These are phyloP conservation scores for Talaromyces wortmannii DNA, from an alignment of 495 filamentous ascomycete species.

Conservation along the genomic window DNA sequence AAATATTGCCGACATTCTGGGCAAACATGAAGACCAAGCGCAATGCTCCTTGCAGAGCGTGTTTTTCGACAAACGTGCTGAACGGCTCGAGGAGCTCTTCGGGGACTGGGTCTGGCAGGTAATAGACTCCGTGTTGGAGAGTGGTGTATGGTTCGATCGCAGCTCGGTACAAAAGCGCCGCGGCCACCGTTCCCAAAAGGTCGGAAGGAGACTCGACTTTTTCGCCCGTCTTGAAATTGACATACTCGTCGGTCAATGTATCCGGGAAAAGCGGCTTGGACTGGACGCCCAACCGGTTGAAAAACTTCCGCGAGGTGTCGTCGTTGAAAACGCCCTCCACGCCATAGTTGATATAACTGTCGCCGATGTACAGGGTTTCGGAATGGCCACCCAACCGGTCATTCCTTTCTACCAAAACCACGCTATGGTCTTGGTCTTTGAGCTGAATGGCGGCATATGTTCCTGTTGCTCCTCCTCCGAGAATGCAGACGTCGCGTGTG, in stretches of 20 bases:
- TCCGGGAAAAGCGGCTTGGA: background rate
- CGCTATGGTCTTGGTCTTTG: conserved; percentile 26
- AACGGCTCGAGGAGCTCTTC: conserved; percentile 43
- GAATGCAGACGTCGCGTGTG: conserved; percentile 32
- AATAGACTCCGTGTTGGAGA: conserved; percentile 30
- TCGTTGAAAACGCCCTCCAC: conserved; percentile 31
- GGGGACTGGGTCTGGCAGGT: conserved; percentile 39
- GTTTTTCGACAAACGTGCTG: conserved; percentile 36
- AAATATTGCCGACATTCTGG: background rate
- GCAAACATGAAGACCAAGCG: conserved; percentile 7
- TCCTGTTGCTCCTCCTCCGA: conserved; percentile 42
- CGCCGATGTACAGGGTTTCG: conserved; percentile 25
- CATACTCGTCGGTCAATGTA: conserved; percentile 5
- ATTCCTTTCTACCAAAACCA: conserved; percentile 37
- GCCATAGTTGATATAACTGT: conserved; percentile 32
- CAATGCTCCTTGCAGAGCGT: conserved; percentile 16
- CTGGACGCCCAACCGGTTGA: conserved; percentile 21
- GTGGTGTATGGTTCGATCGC: conserved; percentile 5
- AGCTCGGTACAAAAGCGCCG: background rate
- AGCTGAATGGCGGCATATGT: conserved; percentile 43
- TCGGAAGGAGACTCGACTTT: conserved; percentile 3
- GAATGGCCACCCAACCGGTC: conserved; percentile 32
- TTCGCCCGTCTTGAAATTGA: conserved; percentile 17
- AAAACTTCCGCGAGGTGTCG: conserved; percentile 23
- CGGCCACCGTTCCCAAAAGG: conserved; percentile 4